Evolutionary conservation across 1,284 basidiomycete genomes (phyloP), one percentile per base, ranked within the genome.

Genomic region (Takashimella koratensis): DNA sequence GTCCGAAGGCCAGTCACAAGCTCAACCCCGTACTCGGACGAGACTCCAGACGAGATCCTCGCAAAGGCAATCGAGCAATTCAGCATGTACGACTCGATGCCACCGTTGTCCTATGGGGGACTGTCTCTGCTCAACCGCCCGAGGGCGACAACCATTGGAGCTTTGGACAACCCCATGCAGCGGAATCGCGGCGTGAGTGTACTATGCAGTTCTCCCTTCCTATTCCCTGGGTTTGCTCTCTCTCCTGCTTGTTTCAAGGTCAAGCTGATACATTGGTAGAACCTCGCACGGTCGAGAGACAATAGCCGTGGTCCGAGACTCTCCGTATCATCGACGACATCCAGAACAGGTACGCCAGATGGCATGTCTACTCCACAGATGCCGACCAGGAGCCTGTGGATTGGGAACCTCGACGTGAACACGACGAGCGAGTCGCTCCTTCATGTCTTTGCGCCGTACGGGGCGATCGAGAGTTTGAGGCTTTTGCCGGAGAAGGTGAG

Each of bases 351-450:
- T 3, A 75, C 73, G 1, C 73, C 73, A 5, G 72, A 72, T 60
- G 70, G 70, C n/a, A 58, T 61, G 5, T 65, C 66, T 5, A 75
- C 71, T 2, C 73, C 73, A 2, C 90, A 96, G 76, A 88, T 90
- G 44, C 95, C 96, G 21, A 95, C 92, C 12, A 84, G 95, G 49
- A 94, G 90, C 43, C 80, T 98, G 43, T 98, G 95, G 94, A 95
- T 98, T 67, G 95, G 95, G 45, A 96, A 97, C 73, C 81, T 98
- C 45, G 92, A 98, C 73, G 88, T 88, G 57, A 87, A 86, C 48
- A 90, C 94, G 48, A 92, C 92, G 0, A 92, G 90, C 65, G 90
- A 95, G 72, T 91, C 97, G 68, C 84, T 98, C 51, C 89, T 96
- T 57, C 86, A 88, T 60, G 90, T 95, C 16, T 98, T 98, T 75